These are phyloP conservation scores for Boletales sp. DNA, from an alignment of 768 basidiomycete genomes.

Conservation along the genomic window DNA sequence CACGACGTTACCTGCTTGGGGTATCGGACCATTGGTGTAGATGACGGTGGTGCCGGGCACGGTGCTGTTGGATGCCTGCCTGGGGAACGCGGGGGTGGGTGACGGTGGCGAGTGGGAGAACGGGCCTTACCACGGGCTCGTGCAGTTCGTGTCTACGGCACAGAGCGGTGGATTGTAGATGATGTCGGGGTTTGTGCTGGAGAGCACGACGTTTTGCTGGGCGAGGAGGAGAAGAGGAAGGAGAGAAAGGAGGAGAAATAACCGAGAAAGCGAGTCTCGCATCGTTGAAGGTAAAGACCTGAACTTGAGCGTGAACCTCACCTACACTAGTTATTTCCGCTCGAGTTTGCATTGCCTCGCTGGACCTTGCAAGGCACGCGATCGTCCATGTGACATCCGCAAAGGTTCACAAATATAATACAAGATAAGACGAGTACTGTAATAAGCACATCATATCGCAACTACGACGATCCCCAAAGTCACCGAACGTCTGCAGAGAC, in stretches of 20 bases:
- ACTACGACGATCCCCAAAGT: no score
- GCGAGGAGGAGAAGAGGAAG: slow-evolving; percentile 7
- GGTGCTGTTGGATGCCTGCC: slow-evolving; percentile 20
- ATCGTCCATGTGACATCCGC: no score
- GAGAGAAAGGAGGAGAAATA: slow-evolving; percentile 11
- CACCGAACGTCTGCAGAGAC: no score
- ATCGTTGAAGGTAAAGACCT: slow-evolving; percentile 10
- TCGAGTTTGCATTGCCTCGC: neutral
- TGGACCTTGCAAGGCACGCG: neutral
- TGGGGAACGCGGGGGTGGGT: neutral
- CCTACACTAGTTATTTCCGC: slow-evolving; percentile 8
- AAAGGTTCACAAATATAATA: no score
- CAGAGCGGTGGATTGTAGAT: slow-evolving; percentile 28
- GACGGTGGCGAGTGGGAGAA: neutral
- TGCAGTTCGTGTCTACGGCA: slow-evolving; percentile 14
- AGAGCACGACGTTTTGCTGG: slow-evolving; percentile 20
- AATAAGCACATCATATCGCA: no score
- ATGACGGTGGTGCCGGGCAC: slow-evolving; percentile 14
- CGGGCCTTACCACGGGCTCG: slow-evolving; percentile 24
- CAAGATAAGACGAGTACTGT: no score
- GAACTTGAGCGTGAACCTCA: no score
- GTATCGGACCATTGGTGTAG: slow-evolving; percentile 43
- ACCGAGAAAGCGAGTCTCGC: slow-evolving; percentile 20
- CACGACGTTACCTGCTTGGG: slow-evolving; percentile 39
- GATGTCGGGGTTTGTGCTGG: slow-evolving; percentile 22